Evolutionary conservation across 345 rosid genomes (phyloP).

Genomic region (Hibiscus trionum): DNA sequence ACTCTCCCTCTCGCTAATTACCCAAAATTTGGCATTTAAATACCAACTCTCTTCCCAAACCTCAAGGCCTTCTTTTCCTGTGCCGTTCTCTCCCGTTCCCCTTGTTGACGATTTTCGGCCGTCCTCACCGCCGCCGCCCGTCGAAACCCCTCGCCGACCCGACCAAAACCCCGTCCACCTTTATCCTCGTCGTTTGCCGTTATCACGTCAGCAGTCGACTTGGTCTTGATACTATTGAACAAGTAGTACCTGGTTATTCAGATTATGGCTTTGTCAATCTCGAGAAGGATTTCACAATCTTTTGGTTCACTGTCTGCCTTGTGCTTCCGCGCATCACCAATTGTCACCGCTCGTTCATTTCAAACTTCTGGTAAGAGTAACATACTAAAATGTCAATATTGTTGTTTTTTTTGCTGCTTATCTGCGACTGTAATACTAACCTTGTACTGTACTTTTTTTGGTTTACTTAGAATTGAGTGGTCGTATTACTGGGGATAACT

Average conservation of each 20-base stretch:
- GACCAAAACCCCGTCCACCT: too few species aligned
- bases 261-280: conserved; percentile 40
- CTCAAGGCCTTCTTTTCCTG: too few species aligned
- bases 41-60: too few species aligned
- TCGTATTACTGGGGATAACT: conserved; percentile 10
- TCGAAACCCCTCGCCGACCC: too few species aligned
- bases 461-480: conserved; percentile 5
- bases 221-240: neutral
- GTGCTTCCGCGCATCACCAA: conserved; percentile 10
- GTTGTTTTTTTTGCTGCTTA: neutral
- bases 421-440: conserved; percentile 6
- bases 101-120: too few species aligned
- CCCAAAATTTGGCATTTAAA: too few species aligned
- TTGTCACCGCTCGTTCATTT: conserved; percentile 4
- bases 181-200: too few species aligned
- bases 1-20: too few species aligned
- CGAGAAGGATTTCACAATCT: conserved; percentile 27
- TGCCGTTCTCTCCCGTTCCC: too few species aligned
- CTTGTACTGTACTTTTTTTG: neutral
- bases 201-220: neutral
- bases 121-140: too few species aligned
- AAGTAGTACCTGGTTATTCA: neutral
- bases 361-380: conserved; percentile 13
- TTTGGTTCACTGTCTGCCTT: conserved; percentile 27
- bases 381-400: neutral